Conservation (phyloP, 331 rosid species). For the Spiraea crenata region DNA sequence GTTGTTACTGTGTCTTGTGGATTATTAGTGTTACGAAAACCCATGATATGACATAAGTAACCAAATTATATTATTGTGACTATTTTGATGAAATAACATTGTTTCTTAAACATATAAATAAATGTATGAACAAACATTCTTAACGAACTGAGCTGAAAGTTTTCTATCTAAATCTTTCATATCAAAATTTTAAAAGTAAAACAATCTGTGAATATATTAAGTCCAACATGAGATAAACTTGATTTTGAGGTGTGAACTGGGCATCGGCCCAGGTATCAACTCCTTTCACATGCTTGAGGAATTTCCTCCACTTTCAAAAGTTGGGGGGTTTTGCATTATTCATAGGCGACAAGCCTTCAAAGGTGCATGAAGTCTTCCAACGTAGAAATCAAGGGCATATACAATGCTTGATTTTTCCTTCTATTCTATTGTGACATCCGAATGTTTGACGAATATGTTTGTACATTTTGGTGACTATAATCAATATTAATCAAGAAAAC, state of each 20-base stretch:
- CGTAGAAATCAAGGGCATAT: background rate
- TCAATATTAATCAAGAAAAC: background rate
- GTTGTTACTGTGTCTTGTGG: no score
- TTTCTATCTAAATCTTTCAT: background rate
- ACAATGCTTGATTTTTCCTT: background rate
- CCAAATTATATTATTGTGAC: no score
- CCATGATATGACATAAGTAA: no score
- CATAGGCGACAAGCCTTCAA: background rate
- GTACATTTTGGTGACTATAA: background rate
- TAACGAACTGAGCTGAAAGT: no score
- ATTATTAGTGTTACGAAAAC: no score
- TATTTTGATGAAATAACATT: no score
- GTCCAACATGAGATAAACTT: background rate
- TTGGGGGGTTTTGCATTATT: background rate
- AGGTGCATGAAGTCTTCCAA: constrained; percentile 9
- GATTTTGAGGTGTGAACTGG: background rate
- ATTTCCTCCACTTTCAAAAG: background rate
- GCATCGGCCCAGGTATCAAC: background rate
- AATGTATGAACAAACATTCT: no score
- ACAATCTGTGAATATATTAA: background rate
- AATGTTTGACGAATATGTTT: background rate
- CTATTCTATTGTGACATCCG: background rate
- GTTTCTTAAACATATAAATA: no score
- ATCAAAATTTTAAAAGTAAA: no score
- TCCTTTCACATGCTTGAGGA: constrained; percentile 1